Conservation (phyloP, 2,329 filamentous ascomycete genomes). For the Epichloe bromicola region DNA sequence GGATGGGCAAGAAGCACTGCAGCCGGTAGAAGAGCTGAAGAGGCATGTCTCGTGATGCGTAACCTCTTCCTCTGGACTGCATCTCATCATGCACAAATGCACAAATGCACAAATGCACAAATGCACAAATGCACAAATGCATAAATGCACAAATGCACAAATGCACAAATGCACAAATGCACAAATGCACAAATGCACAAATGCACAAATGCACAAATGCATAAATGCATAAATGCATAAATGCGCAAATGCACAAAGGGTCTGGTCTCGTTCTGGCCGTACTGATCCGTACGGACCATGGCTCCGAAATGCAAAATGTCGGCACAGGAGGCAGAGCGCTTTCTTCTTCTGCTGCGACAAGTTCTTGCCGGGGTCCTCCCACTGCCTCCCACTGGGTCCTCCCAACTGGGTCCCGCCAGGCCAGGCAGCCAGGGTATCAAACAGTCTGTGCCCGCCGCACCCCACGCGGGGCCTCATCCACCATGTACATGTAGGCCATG, state of each 20-base stretch:
- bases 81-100: neutral
- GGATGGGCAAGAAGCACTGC: no score
- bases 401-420: neutral
- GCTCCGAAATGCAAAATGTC: no score
- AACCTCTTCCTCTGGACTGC: neutral
- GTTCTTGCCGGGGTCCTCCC: neutral
- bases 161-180: neutral
- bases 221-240: no score
- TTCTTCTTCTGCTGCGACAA: neutral
- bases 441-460: neutral
- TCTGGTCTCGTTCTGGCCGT: neutral
- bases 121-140: neutral
- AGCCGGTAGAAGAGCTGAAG: no score
- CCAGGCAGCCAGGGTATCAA: neutral
- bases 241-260: neutral
- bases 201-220: neutral
- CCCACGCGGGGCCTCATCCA: neutral
- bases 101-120: conserved; percentile 1
- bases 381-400: neutral
- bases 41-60: no score
- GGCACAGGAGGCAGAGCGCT: neutral
- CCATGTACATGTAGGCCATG: no score
- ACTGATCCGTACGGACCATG: no score
- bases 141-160: no score
- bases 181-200: neutral